Base-by-base conservation (phyloP, 805 yeast species). In the Candida montana region DNA sequence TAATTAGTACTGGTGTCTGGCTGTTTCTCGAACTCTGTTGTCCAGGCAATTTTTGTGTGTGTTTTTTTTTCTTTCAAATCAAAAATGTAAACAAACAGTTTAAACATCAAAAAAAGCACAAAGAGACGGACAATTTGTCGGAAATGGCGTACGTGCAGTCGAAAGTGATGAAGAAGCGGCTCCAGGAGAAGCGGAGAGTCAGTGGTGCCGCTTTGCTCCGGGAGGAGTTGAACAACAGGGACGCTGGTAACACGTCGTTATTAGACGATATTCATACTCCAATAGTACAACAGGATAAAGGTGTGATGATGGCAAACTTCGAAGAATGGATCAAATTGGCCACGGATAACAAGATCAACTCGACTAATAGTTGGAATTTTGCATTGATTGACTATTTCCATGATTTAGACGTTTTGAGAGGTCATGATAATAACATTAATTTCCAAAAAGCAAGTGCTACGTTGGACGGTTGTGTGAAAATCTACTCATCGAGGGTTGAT, bases 401-500 rank as follows among this genome's bases (percentile, higher is more conserved):
- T 54, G 95, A 87, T 53, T 67, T 88, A 62, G 74, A 83, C 24
- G 74, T 87, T 27, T 69, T 86, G 40, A 74, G 76, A 49, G 95
- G 83, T 40, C 83, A 89, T 7, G 87, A 84, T 46, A 72, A 79
- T 47, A 72, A 78, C 24, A 85, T 90, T 55, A 88, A 88, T 59
- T 90, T 91, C 61, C 96, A 87, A 60, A 79, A 81, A 52, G 97
- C 97, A 0, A 79, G 91, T 1, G 88, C 95, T 3, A 87, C 97
- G 0, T 65, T 91, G 16, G 96, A 90, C 54, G 97, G 97, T 1
- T 90, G 97, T 68, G 91, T 90, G 28, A 89, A 89, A 64, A 86
- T 90, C 38, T 90, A 91, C 58, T 78, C 90, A 8, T 84, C 95
- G 12, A 75, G 98, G 53, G 89, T 90, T n/a, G 97, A 90, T 54